Evolutionary conservation across 1,284 basidiomycete species (phyloP), one percentile per base, ranked within the genome.

Genomic region (Rhodotorula sp.): DNA sequence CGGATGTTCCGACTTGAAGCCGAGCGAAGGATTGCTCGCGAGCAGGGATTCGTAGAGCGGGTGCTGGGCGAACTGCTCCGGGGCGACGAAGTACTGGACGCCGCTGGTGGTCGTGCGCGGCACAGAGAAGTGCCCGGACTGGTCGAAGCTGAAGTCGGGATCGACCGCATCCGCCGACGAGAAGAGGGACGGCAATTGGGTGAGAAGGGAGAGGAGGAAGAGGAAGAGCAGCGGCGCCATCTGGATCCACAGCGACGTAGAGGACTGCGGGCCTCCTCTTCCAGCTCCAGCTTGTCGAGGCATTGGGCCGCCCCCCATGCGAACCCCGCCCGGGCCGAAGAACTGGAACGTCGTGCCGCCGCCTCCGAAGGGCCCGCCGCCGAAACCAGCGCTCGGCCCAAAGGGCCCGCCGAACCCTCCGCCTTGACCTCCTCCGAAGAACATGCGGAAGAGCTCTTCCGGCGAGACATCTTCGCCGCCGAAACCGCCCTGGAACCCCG

Each of bases 371-470:
- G 81, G 79, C n/a, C 58, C 57, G 5, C 57, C 57, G 18, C 57
- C 39, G 39, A 43, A 43, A 43, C 39, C 39, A 43, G 39, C 54
- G 26, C n/a, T 26, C n/a, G 54, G 54, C 18, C 39, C 39, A 43
- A 43, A 29, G 5, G 8, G 82, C 39, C 39, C 73, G n/a, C 79
- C 81, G 63, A 83, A 82, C 56, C 81, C 82, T 3, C 84, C 84
- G 12, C 84, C 85, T 26, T 84, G 82, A 20, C 85, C 89, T 26
- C 90, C 90, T 31, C 92, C 94, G 81, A 99, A 99, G 87, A 99
- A 98, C 91, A 97, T 95, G 80, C 97, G 96, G 86, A 99, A 99
- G 66, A 99, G 80, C 75, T 99, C 96, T 82, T 97, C 93, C 1
- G 96, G 93, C 71, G 91, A 93, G 77, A 99, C 85, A 80, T 97